Evolutionary conservation across 208 protist genomes (phyloP).

Genomic region (Angomonas ambiguus): DNA sequence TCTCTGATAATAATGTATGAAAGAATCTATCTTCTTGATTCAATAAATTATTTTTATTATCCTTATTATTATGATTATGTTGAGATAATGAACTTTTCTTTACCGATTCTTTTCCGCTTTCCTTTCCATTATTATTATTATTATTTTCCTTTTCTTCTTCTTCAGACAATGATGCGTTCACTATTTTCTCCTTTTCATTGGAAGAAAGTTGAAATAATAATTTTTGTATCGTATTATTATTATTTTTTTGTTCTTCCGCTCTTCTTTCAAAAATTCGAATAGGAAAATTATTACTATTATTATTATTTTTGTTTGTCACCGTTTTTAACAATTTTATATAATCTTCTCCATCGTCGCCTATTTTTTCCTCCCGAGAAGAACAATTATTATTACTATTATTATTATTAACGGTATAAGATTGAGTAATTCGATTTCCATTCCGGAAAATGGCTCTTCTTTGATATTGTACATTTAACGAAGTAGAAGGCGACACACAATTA

Average conservation of each 20-base stretch:
- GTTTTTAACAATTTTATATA: background rate
- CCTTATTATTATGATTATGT: background rate
- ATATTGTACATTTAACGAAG: too few relatives aligned
- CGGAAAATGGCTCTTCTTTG: too few relatives aligned
- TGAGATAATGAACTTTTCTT: too few relatives aligned
- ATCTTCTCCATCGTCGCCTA: too few relatives aligned
- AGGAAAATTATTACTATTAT: too few relatives aligned
- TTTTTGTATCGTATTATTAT: background rate
- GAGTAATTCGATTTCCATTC: too few relatives aligned
- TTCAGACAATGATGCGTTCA: background rate
- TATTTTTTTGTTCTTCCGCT: background rate
- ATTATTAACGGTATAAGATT: too few relatives aligned
- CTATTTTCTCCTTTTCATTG: too few relatives aligned
- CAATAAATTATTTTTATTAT: background rate
- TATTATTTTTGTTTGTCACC: background rate
- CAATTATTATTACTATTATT: too few relatives aligned
- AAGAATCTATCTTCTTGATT: background rate
- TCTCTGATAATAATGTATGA: constrained; percentile 3
- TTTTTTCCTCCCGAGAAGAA: too few relatives aligned
- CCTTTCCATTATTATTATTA: background rate
- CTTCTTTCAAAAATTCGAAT: background rate
- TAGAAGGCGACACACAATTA: too few relatives aligned
- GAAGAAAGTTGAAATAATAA: background rate
- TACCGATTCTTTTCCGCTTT: background rate
- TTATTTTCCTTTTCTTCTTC: background rate